Base-by-base conservation (phyloP, 345 rosid genomes). In the Microthlaspi erraticum region DNA sequence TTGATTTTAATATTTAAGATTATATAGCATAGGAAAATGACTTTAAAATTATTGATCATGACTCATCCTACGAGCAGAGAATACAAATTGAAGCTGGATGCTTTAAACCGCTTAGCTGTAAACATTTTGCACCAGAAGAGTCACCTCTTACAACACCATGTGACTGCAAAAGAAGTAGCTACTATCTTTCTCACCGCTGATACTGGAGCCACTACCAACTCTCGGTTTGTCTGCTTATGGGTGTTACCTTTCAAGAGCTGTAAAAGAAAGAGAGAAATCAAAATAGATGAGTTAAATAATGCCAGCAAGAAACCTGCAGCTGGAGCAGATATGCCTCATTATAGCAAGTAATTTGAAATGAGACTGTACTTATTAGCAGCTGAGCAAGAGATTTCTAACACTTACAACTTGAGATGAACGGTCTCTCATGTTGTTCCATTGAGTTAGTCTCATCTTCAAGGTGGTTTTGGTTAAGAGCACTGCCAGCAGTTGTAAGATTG, bases 71-170 rank as follows among this genome's bases (percentile, higher is more conserved):
- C 23, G 23, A 20, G 23, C 23, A 20, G 23, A 20, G 23, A 20
- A 20, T 20, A 20, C 97, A 89, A 71, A 76, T 72, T 23, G 94
- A 81, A 44, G 88, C 87, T 61, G 82, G 73, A 42, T 90, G 82
- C 84, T 91, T 93, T 64, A 49, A 58, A 38, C 98, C 91, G 12
- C 67, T 79, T 37, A 77, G 29, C 23, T 81, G 76, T 34, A 72
- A 49, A 37, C 80, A 73, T 79, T 84, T 87, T 72, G 60, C 51
- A 54, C 60, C 78, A 44, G 80, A 42, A 7, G 70, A 80, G 33
- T 72, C 60, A 55, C 65, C 79, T 64, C 60, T 76, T 6, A 78
- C 61, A 49, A 20, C 23, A 20, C 60, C 36, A 64, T 48, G 55
- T 23, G 64, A 37, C 45, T 31, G 32, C 26, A 72, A n/a, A 64